Evolutionary conservation across 768 basidiomycete species (phyloP).

Genomic region (Phanerodontia chrysosporium): DNA sequence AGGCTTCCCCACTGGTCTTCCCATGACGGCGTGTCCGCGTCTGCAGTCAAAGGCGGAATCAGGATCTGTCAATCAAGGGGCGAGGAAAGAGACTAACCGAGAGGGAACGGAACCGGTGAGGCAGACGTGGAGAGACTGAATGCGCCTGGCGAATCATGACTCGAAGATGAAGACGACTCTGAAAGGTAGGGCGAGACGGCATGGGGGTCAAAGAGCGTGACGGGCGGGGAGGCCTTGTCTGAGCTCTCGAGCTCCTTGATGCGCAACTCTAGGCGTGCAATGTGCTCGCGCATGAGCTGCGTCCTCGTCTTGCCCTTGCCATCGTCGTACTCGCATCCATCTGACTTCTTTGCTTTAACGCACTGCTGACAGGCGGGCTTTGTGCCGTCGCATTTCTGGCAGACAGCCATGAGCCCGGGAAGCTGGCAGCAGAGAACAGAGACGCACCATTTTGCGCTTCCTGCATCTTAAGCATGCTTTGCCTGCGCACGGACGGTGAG

Average conservation of each 20-base stretch:
- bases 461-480: conserved; percentile 53
- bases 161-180: conserved; percentile 30
- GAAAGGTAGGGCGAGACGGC: conserved; percentile 26
- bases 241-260: conserved; percentile 75
- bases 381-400: conserved; percentile 71
- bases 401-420: not conserved
- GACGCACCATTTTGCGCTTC: conserved; percentile 46
- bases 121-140: conserved; percentile 29
- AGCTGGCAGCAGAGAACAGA: not conserved
- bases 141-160: conserved; percentile 28
- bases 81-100: conserved; percentile 30
- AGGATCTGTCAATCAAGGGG: not conserved
- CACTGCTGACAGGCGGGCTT: conserved; percentile 82
- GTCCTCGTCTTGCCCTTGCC: conserved; percentile 82
- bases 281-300: conserved; percentile 73
- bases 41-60: conserved; percentile 3
- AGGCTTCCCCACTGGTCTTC: conserved; percentile 21
- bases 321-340: conserved; percentile 78
- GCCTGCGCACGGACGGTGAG: conserved; percentile 31
- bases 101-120: conserved; percentile 26
- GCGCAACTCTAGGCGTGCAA: conserved; percentile 65
- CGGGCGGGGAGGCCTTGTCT: conserved; percentile 63
- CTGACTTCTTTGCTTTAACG: conserved; percentile 69
- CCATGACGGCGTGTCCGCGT: conserved; percentile 21
- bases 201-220: conserved; percentile 70